Base-by-base conservation (phyloP, 495 filamentous ascomycete species). In the Daldinia bambusicola region DNA sequence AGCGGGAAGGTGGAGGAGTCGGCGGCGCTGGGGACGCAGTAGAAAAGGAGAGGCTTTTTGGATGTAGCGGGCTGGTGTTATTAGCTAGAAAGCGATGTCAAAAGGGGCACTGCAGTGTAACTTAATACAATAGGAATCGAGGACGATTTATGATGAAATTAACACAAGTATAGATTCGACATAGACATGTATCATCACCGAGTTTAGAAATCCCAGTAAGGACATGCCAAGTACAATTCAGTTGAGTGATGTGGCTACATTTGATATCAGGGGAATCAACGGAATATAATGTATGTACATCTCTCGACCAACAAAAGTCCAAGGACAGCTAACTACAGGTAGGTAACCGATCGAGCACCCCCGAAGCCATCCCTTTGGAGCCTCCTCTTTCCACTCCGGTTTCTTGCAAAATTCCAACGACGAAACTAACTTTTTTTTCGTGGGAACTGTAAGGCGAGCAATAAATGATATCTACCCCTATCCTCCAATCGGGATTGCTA, bases 1-100 rank as follows among this genome's bases (percentile, higher is more conserved):
- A 78, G 66, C 41, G 37, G 26, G 20, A 59, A 51, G 38, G 66
- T 20, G 16, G 66, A 67, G n/a, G 60, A 50, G 26, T 66, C 61
- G 43, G 30, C 51, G 38, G 14, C 64, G 18, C n/a, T 59, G 18
- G 22, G 14, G 38, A 10, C 16, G 50, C 22, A 16, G 50, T 37
- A 41, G 22, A 45, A 50, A 20, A n/a, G n/a, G n/a, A n/a, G n/a
- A n/a, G 32, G 1, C 2, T 34, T 57, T 1, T 9, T 4, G 2
- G 20, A 9, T 2, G 20, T 18, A 16, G 43, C 43, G 16, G 20
- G 4, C 20, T 48, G 16, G 6, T 16, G 7, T 4, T 48, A 8
- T 48, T 16, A 48, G 43, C 18, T 48, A 22, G 16, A 48, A 20
- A 4, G 3, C 43, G 6, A n/a, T n/a, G n/a, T n/a, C n/a, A n/a